Evolutionary conservation across 805 yeast genomes (phyloP).

Genomic region (Candida khao-thaluensis): DNA sequence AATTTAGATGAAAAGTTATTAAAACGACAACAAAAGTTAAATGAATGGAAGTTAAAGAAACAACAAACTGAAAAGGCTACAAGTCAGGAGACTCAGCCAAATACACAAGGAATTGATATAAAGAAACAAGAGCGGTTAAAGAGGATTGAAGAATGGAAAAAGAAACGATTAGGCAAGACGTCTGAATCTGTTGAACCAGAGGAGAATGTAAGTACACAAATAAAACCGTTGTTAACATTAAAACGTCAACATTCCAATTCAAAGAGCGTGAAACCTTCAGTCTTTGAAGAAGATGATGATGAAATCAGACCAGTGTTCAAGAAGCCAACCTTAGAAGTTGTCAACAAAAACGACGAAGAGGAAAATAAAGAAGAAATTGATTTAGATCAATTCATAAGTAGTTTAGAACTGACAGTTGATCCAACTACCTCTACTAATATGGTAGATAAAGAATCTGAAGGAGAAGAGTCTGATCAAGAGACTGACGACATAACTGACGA

Average conservation of each 20-base stretch:
- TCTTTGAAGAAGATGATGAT: constrained; percentile 37
- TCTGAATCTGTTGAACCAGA: background rate
- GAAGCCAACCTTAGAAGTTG: background rate
- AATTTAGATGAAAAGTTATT: constrained; percentile 31
- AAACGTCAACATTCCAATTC: constrained; percentile 11
- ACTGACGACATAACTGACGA: constrained; percentile 29
- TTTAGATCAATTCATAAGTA: constrained; percentile 13
- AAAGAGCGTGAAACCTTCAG: constrained; percentile 11
- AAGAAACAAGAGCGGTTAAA: constrained; percentile 30
- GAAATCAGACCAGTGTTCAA: constrained; percentile 11
- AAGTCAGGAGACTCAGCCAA: constrained; percentile 12
- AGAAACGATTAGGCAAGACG: constrained; percentile 21
- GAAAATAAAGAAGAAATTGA: constrained; percentile 19
- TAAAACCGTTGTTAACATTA: constrained; percentile 7
- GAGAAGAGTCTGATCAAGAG: constrained; percentile 4
- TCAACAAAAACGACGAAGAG: constrained; percentile 15
- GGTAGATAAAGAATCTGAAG: background rate
- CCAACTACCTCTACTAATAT: background rate
- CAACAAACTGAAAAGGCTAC: constrained; percentile 25
- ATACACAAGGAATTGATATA: background rate
- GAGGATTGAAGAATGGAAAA: constrained; percentile 55
- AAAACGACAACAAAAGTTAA: constrained; percentile 51
- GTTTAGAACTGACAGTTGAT: constrained; percentile 4
- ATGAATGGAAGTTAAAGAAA: constrained; percentile 61
- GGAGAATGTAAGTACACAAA: background rate